These are phyloP conservation scores for Exutisphaerella laricina DNA, from an alignment of 2,329 filamentous ascomycete genomes.

Conservation along the genomic window DNA sequence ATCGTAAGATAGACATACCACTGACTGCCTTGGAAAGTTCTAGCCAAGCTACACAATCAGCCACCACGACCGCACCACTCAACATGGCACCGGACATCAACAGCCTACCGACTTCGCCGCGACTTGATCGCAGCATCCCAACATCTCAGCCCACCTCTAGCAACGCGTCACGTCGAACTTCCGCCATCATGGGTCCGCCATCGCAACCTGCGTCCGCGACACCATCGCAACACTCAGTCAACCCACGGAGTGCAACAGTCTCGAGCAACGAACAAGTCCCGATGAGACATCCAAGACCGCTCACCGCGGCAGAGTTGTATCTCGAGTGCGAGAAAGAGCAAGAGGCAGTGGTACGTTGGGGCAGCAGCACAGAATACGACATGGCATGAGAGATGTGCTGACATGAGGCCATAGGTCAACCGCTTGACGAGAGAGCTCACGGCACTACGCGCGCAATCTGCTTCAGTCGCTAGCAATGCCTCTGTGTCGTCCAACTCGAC, in stretches of 20 bases:
- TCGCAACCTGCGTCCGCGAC: slow-evolving; percentile 22
- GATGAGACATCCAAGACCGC: slow-evolving; percentile 74
- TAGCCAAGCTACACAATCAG: too few species aligned
- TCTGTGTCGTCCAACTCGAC: slow-evolving; percentile 50
- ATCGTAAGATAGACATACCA: too few species aligned
- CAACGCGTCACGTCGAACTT: slow-evolving; percentile 20
- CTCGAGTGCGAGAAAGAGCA: slow-evolving; percentile 90
- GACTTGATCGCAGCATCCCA: slow-evolving; percentile 30
- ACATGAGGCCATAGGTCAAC: slow-evolving; percentile 62
- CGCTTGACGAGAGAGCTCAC: slow-evolving; percentile 84
- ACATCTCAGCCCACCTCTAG: slow-evolving; percentile 13
- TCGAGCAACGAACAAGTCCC: slow-evolving; percentile 44
- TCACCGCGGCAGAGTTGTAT: slow-evolving; percentile 86
- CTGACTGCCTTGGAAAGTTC: too few species aligned
- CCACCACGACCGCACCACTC: too few species aligned
- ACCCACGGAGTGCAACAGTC: slow-evolving; percentile 20
- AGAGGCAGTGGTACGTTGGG: slow-evolving; percentile 69
- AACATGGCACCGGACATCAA: slow-evolving; percentile 48
- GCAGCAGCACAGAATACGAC: not conserved
- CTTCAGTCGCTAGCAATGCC: slow-evolving; percentile 56
- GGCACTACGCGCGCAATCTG: slow-evolving; percentile 64
- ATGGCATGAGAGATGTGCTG: not conserved
- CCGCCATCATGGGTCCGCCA: slow-evolving; percentile 24
- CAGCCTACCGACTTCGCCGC: slow-evolving; percentile 38
- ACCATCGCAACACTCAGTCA: slow-evolving; percentile 4